phyloP scores from a whole-genome alignment of 805 yeast genomes.

The Wickerhamiella hasegawae region DNA sequence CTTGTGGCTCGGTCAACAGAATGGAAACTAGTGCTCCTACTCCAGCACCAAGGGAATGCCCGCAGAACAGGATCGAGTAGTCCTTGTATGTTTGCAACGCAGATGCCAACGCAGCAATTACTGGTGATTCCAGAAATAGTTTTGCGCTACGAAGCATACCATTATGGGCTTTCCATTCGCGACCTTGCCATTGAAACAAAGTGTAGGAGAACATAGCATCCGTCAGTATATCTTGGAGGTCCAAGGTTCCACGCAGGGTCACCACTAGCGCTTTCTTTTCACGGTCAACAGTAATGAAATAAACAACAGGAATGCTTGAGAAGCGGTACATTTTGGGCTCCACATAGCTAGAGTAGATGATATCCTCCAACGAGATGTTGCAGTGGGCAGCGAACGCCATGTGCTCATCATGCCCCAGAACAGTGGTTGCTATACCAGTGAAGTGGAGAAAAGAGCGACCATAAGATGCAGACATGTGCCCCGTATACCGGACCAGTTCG shows the following conservation, averaged over 20 bases:
- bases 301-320: slow-evolving; percentile 19
- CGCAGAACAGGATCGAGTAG: slow-evolving; percentile 21
- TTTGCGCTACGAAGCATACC: slow-evolving; percentile 21
- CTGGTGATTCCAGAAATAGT: slow-evolving; percentile 1
- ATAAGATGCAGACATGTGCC: slow-evolving; percentile 18
- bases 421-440: slow-evolving; percentile 16
- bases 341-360: slow-evolving; percentile 18
- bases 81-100: slow-evolving; percentile 4
- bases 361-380: slow-evolving; percentile 18
- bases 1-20: slow-evolving; percentile 14
- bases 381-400: slow-evolving; percentile 21
- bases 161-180: slow-evolving; percentile 18
- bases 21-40: slow-evolving; percentile 21
- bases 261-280: slow-evolving; percentile 20
- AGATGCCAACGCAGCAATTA: neutral
- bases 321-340: slow-evolving; percentile 13
- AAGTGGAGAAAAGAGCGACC: slow-evolving; percentile 21
- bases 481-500: neutral
- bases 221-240: slow-evolving; percentile 21
- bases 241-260: slow-evolving; percentile 22
- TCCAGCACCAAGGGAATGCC: slow-evolving; percentile 24
- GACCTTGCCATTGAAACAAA: slow-evolving; percentile 18
- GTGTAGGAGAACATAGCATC: slow-evolving; percentile 21
- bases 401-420: slow-evolving; percentile 19
- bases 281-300: slow-evolving; percentile 16